Conservation (phyloP, 768 basidiomycete species). For the Megacollybia marginata region DNA sequence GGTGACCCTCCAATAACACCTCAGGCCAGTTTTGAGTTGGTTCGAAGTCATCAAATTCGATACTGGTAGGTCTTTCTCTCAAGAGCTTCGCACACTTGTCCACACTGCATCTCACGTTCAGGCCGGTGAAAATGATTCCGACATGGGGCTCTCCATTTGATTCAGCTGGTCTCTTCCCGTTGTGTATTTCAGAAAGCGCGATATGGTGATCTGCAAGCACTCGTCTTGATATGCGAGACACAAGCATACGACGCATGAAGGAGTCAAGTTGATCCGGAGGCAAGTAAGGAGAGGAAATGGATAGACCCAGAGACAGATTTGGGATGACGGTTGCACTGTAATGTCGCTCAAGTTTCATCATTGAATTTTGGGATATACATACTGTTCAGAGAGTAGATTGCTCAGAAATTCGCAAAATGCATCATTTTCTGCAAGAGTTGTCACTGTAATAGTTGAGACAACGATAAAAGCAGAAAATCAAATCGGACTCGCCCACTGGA, state of each 20-base stretch:
- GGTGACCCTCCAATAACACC: constrained; percentile 66
- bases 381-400: constrained; percentile 71
- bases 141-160: constrained; percentile 50
- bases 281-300: constrained; percentile 76
- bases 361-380: constrained; percentile 17
- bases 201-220: constrained; percentile 89
- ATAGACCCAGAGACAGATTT: constrained; percentile 74
- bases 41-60: constrained; percentile 26
- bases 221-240: constrained; percentile 83
- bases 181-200: constrained; percentile 60
- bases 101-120: constrained; percentile 65
- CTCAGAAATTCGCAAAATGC: constrained; percentile 70
- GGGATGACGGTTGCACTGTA: constrained; percentile 70
- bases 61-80: constrained; percentile 35
- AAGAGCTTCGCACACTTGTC: constrained; percentile 60
- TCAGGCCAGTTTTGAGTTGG: constrained; percentile 42
- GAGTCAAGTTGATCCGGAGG: constrained; percentile 74
- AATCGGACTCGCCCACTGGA: too few relatives aligned
- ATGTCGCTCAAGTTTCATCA: constrained; percentile 2
- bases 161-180: constrained; percentile 21
- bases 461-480: too few relatives aligned
- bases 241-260: constrained; percentile 87
- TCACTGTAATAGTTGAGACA: constrained; percentile 41
- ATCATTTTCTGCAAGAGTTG: constrained; percentile 66
- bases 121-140: constrained; percentile 76